Base-by-base conservation (phyloP, 345 rosid genomes). In the Geranium brycei region DNA sequence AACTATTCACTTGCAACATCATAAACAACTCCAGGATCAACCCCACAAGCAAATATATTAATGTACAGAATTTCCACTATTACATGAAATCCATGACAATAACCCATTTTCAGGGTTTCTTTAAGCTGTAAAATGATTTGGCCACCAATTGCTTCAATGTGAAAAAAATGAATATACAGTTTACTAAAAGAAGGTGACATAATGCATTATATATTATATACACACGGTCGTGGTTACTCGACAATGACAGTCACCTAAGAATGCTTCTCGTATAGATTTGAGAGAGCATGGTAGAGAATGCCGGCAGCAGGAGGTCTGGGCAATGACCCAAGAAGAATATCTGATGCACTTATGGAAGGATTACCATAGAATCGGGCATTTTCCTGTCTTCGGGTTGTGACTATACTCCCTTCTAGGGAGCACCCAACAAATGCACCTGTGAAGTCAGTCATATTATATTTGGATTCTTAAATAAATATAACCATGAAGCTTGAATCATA, bases 341-440 rank as follows among this genome's bases (percentile, higher is more conserved):
- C 69, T 3, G 73, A 57, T 38, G 69, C 73, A 35, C 58, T 38
- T 17, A 65, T 71, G 8, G 69, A 65, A 16, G 59, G 15, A 38
- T 62, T 41, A 2, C 73, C 73, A 14, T 71, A 65, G 53, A 71
- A 71, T 40, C 58, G 65, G 13, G 69, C 56, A 71, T 71, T 71
- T 71, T 71, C 73, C 13, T 35, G 62, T 2, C 31, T 53, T 38
- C 66, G 51, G 14, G 69, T 65, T 17, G 62, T 3, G 2, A 65
- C 62, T 6, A 71, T 57, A 19, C 69, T 65, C 55, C 74, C 74
- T 57, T 71, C 66, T 17, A 71, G 66, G 0, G 69, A 71, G 69
- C 74, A 71, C 58, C 74, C 74, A 30, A 71, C 74, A 71, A 65
- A 71, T 57, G 74, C 74, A 61, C 74, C 74, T 61, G 73, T 18